These are phyloP conservation scores for Aspergillus luchuensis DNA, from an alignment of 2,329 filamentous ascomycete species.

Conservation along the genomic window DNA sequence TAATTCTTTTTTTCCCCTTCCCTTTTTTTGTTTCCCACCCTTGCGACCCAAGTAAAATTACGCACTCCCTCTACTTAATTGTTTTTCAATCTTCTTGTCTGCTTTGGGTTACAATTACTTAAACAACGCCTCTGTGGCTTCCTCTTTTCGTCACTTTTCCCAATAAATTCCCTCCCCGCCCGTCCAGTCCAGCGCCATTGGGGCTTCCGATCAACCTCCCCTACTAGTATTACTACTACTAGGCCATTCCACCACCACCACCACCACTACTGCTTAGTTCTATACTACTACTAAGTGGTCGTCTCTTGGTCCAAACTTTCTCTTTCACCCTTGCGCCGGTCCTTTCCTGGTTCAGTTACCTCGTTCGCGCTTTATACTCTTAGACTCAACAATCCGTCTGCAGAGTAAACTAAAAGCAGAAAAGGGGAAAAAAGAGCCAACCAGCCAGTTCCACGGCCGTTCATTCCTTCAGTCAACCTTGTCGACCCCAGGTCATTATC, in stretches of 20 bases:
- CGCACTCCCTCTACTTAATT: conserved; percentile 13
- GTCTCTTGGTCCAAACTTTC: conserved; percentile 11
- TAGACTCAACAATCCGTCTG: not conserved
- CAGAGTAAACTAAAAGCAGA: not conserved
- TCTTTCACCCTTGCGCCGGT: conserved; percentile 7
- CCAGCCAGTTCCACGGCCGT: conserved; percentile 4
- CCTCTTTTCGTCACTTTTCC: conserved; percentile 5
- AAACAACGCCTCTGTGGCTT: not conserved
- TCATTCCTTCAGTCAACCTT: not conserved
- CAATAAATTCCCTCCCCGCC: conserved; percentile 10
- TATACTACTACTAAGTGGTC: not conserved
- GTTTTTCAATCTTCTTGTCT: conserved; percentile 10
- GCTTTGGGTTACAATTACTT: not conserved
- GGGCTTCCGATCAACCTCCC: conserved; percentile 10
- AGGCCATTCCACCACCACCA: not conserved
- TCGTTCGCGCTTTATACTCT: conserved; percentile 13
- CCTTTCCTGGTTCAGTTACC: conserved; percentile 13
- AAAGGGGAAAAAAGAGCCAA: conserved; percentile 2
- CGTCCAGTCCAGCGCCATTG: conserved; percentile 9
- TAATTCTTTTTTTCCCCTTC: conserved; percentile 16
- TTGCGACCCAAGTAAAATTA: conserved; percentile 11
- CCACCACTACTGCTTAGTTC: not conserved
- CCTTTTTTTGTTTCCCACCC: conserved; percentile 9
- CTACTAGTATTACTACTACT: no score
- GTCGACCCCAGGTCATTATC: not conserved